Base-by-base conservation (phyloP, 176 grass and related monocot genomes). In the Sorghum bicolor region DNA sequence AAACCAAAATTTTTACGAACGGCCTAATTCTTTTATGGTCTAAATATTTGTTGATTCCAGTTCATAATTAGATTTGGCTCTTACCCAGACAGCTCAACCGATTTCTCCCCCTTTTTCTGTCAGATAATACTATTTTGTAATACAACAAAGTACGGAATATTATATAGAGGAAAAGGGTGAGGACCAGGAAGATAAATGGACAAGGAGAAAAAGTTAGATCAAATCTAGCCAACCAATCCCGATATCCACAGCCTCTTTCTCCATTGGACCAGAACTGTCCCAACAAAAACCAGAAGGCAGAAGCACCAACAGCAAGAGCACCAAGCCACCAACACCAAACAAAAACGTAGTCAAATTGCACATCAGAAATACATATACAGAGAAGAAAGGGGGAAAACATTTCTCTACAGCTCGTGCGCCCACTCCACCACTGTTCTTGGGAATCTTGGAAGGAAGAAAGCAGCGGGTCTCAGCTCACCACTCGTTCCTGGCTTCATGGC, bases 141-240 rank as follows among this genome's bases (percentile, higher is more conserved):
- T 52, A 66, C 34, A 84, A 66, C 34, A 84, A 58, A 82, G 25
- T 32, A 71, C 22, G 43, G 72, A 86, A 86, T 82, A 77, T 86
- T 78, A 86, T 82, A 34, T 48, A 13, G 53, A 29, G 64, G 16
- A 15, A 77, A 43, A 65, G 31, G n/a, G 43, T 37, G 69, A 72
- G 44, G 74, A 69, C 67, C 24, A 34, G 72, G 13, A 78, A 28
- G 83, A 86, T 65, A 89, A 89, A 86, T 82, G 83, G 83, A 67
- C 43, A 64, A 67, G 83, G 31, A 47, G 65, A 82, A 90, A 90
- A 90, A 57, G 79, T 69, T 73, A 24, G 83, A 90, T 78, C 66
- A 90, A 90, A 72, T 57, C 88, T 84, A 90, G 6, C 83, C 83
- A 90, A 82, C 73, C 88, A 90, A 82, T 90, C 73, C 57, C 34